Evolutionary conservation across 1,139 yeast genomes (phyloP).

Genomic region (Hyphopichia buzzinii): DNA sequence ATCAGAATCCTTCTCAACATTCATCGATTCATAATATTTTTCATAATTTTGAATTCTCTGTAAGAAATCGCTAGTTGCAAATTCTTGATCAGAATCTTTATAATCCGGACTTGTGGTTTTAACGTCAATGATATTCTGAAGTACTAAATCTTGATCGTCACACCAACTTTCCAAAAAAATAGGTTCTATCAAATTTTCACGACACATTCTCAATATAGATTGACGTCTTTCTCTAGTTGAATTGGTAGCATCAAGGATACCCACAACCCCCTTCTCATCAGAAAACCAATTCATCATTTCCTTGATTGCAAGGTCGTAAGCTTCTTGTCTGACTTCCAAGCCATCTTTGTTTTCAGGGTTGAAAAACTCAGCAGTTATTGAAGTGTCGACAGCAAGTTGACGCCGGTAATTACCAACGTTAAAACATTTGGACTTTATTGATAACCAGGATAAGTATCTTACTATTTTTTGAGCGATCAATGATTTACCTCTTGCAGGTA

Average conservation of each 20-base stretch:
- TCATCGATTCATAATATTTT: conserved; percentile 71
- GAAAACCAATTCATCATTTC: conserved; percentile 90
- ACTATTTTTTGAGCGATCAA: conserved; percentile 81
- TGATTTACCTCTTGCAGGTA: conserved; percentile 75
- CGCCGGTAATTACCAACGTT: conserved; percentile 88
- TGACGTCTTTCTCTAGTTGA: conserved; percentile 69
- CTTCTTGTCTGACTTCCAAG: conserved; percentile 58
- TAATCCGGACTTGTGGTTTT: conserved; percentile 89
- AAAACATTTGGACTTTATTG: conserved; percentile 82
- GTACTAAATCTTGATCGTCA: conserved; percentile 73
- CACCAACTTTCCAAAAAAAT: conserved; percentile 92
- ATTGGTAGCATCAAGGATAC: conserved; percentile 85
- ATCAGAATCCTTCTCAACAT: conserved; percentile 53
- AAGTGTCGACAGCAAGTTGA: conserved; percentile 34
- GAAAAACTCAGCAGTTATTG: conserved; percentile 67
- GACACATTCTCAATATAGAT: conserved; percentile 61
- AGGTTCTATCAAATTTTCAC: conserved; percentile 73
- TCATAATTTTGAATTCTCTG: conserved; percentile 74
- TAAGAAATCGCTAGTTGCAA: conserved; percentile 69
- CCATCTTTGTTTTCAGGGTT: conserved; percentile 67
- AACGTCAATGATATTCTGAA: conserved; percentile 80
- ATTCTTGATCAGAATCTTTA: conserved; percentile 64
- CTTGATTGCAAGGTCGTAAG: conserved; percentile 68
- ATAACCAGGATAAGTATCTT: conserved; percentile 87
- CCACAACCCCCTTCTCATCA: conserved; percentile 81